Conservation (phyloP, 108 stramenopile genomes). For the Discostella pseudostelligera region DNA sequence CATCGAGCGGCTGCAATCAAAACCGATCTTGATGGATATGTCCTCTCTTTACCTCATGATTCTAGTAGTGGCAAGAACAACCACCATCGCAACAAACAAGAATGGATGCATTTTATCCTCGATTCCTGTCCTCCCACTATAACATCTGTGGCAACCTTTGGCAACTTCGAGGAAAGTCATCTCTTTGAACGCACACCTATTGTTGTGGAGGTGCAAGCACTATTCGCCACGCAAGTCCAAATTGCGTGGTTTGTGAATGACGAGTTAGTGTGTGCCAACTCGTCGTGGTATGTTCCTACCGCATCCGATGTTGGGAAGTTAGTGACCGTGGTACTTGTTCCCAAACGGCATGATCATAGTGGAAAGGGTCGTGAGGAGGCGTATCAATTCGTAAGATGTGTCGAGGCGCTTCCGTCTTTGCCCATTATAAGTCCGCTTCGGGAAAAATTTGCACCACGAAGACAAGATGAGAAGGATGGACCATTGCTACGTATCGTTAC, state of each 20-base stretch:
- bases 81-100: background rate
- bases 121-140: conserved; percentile 61
- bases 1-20: conserved; percentile 5
- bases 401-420: conserved; percentile 35
- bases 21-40: conserved; percentile 14
- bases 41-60: conserved; percentile 24
- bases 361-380: conserved; percentile 39
- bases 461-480: conserved; percentile 3
- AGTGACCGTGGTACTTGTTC: conserved; percentile 30
- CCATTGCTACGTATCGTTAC: conserved; percentile 53
- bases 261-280: conserved; percentile 24
- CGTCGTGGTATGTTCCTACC: conserved; percentile 27
- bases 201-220: conserved; percentile 35
- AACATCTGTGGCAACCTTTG: conserved; percentile 55
- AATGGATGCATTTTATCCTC: conserved; percentile 34
- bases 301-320: conserved; percentile 33
- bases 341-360: conserved; percentile 35
- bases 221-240: conserved; percentile 47
- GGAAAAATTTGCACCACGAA: conserved; percentile 9
- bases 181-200: conserved; percentile 62
- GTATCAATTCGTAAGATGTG: conserved; percentile 25
- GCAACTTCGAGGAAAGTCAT: conserved; percentile 46
- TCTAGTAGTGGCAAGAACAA: too few species aligned
- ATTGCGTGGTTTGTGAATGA: conserved; percentile 69
- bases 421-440: conserved; percentile 39